Percentiles rank a stretch among this genome's conserved stretches.
Conservation (phyloP, 1,284 basidiomycete genomes). For the Phellinidium pouzarii region DNA sequence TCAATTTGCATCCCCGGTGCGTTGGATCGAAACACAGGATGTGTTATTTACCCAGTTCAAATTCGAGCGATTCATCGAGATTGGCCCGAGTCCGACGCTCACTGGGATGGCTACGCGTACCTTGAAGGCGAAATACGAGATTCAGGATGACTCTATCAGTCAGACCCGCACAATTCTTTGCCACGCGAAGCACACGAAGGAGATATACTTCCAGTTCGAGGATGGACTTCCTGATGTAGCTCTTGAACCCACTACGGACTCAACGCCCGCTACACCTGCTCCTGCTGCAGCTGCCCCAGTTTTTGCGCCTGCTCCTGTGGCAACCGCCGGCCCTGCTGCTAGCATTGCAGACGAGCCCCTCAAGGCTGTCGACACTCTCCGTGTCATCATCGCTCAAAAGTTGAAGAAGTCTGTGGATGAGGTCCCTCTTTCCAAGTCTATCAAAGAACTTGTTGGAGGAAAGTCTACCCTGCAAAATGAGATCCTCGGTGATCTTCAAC, state of each 20-base stretch:
- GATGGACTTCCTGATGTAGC: slow-evolving; percentile 63
- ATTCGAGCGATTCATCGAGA: slow-evolving; percentile 92
- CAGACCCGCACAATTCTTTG: slow-evolving; percentile 82
- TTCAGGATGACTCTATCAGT: slow-evolving; percentile 79
- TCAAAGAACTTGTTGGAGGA: slow-evolving; percentile 97
- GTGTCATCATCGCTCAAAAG: slow-evolving; percentile 92
- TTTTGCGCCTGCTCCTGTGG: slow-evolving; percentile 36
- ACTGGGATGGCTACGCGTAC: slow-evolving; percentile 96
- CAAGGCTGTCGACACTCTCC: slow-evolving; percentile 87
- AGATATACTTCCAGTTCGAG: slow-evolving; percentile 97
- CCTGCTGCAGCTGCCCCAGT: slow-evolving; percentile 39
- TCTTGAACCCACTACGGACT: slow-evolving; percentile 34
- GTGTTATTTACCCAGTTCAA: slow-evolving; percentile 84
- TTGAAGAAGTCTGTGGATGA: slow-evolving; percentile 93
- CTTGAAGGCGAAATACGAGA: slow-evolving; percentile 93
- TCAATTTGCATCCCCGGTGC: slow-evolving; percentile 92
- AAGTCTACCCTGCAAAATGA: slow-evolving; percentile 99
- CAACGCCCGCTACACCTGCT: slow-evolving; percentile 37
- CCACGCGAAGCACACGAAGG: slow-evolving; percentile 91
- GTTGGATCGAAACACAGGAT: slow-evolving; percentile 99
- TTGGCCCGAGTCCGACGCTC: slow-evolving; percentile 94
- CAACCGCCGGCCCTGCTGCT: slow-evolving; percentile 57
- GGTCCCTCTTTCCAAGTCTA: slow-evolving; percentile 87
- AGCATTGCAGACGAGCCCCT: slow-evolving; percentile 86
- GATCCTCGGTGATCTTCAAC: slow-evolving; percentile 88